These are phyloP conservation scores for Aegilops umbellulata DNA, from an alignment of 176 grass and related monocot genomes.

Conservation along the genomic window DNA sequence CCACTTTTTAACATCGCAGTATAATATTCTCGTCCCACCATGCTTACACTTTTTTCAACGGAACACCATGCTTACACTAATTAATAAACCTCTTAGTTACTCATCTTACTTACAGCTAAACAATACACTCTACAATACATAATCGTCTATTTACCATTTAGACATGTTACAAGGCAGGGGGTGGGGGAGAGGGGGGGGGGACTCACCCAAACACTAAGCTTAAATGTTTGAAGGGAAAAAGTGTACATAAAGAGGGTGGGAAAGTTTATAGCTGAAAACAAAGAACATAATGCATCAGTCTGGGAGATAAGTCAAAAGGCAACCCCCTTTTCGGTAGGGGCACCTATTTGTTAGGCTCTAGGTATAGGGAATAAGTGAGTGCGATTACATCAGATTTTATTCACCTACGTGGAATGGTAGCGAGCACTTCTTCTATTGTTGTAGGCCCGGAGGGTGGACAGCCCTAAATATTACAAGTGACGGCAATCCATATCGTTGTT, in stretches of 20 bases:
- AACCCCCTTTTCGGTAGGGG: conserved; percentile 38
- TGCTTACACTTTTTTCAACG: not conserved
- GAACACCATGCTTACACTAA: not conserved
- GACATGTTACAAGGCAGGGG: not conserved
- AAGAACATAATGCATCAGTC: conserved; percentile 27
- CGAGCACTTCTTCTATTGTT: conserved; percentile 46
- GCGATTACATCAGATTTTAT: conserved; percentile 75
- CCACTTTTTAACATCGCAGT: conserved; percentile 30
- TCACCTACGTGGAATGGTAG: conserved; percentile 56
- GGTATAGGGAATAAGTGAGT: conserved; percentile 77
- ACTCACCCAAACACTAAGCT: conserved; percentile 19
- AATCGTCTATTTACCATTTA: conserved; percentile 3
- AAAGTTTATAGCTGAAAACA: not conserved
- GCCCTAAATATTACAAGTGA: conserved; percentile 58
- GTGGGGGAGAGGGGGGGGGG: not conserved
- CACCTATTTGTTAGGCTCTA: conserved; percentile 56
- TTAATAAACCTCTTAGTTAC: conserved; percentile 7
- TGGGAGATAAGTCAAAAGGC: conserved; percentile 63
- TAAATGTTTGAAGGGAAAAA: conserved; percentile 11
- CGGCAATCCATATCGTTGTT: conserved; percentile 54
- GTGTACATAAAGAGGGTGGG: conserved; percentile 10
- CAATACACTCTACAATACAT: conserved; percentile 2
- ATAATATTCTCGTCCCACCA: conserved; percentile 40
- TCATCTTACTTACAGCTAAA: conserved; percentile 5
- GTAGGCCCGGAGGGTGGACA: conserved; percentile 49